Percentiles rank a stretch among this genome's conserved stretches.
phyloP scores from a whole-genome alignment of 495 filamentous ascomycete genomes.

The Glonium stellatum region DNA sequence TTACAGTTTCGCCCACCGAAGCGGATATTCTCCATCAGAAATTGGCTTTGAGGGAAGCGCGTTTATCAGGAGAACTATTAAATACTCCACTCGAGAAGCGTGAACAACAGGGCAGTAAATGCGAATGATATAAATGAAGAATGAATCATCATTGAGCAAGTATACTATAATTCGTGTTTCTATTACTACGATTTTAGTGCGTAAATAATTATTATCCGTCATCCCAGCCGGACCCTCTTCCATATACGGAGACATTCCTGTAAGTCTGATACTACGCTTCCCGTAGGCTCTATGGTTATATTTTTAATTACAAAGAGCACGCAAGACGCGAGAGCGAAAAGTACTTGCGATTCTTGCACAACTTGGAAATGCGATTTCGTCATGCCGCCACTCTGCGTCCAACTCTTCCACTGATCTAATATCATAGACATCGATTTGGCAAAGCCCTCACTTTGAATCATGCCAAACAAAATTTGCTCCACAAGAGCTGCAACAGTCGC shows the following conservation, averaged over 20 bases:
- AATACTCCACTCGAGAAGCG: too few species aligned
- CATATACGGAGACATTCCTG: conserved; percentile 56
- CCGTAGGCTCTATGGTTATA: conserved; percentile 42
- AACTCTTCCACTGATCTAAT: conserved; percentile 52
- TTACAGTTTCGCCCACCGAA: too few species aligned
- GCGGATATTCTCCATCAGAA: too few species aligned
- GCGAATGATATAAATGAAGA: too few species aligned
- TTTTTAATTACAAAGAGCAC: conserved; percentile 47
- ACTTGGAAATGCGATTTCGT: conserved; percentile 44
- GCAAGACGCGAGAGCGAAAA: conserved; percentile 49
- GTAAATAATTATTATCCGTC: background rate
- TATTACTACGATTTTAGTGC: background rate
- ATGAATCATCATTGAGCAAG: too few species aligned
- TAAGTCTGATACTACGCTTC: conserved; percentile 51
- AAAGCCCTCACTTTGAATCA: conserved; percentile 47
- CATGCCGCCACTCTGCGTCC: conserved; percentile 54
- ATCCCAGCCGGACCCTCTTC: conserved; percentile 53
- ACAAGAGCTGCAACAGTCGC: conserved; percentile 38
- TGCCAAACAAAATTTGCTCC: conserved; percentile 46
- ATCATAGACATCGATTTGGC: conserved; percentile 41
- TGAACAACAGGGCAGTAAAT: too few species aligned
- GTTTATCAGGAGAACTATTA: too few species aligned
- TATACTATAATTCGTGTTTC: too few species aligned
- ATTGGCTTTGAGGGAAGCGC: too few species aligned
- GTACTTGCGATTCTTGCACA: conserved; percentile 39